Evolutionary conservation across 78 protist genomes (phyloP).

Genomic region (Dictyostelium brefeldianum): DNA sequence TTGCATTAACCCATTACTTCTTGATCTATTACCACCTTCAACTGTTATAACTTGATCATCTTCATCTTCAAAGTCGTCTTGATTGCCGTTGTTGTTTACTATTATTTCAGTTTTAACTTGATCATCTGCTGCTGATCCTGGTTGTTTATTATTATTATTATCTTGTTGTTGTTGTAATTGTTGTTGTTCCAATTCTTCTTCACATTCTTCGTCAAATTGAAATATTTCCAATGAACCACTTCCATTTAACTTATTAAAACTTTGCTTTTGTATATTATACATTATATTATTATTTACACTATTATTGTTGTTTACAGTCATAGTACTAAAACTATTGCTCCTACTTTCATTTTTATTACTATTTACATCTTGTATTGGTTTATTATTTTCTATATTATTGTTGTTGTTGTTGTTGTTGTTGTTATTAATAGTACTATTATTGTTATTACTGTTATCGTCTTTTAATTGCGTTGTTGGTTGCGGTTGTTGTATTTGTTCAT

Average conservation of each 20-base stretch:
- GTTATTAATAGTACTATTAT: conserved; percentile 1
- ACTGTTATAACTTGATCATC: conserved; percentile 27
- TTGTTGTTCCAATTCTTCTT: conserved; percentile 30
- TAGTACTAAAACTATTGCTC: background rate
- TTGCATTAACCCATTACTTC: conserved; percentile 63
- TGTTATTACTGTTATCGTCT: background rate
- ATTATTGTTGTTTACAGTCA: background rate
- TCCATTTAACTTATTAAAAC: conserved; percentile 49
- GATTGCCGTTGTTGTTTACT: background rate
- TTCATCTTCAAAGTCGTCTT: conserved; percentile 12
- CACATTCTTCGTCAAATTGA: conserved; percentile 69
- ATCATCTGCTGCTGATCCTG: background rate
- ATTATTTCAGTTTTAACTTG: background rate
- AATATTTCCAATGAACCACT: conserved; percentile 44
- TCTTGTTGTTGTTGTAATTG: background rate
- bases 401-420: conserved; percentile 2
- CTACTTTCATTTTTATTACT: background rate
- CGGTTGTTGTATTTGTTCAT: background rate
- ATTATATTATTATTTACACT: conserved; percentile 39
- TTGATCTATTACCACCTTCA: conserved; percentile 27
- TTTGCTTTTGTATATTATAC: conserved; percentile 26
- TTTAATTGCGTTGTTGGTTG: background rate
- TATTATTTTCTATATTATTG: background rate
- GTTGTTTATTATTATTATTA: background rate
- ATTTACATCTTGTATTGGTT: conserved; percentile 23